phyloP scores from a whole-genome alignment of 768 basidiomycete species.

The Mycena latifolia region DNA sequence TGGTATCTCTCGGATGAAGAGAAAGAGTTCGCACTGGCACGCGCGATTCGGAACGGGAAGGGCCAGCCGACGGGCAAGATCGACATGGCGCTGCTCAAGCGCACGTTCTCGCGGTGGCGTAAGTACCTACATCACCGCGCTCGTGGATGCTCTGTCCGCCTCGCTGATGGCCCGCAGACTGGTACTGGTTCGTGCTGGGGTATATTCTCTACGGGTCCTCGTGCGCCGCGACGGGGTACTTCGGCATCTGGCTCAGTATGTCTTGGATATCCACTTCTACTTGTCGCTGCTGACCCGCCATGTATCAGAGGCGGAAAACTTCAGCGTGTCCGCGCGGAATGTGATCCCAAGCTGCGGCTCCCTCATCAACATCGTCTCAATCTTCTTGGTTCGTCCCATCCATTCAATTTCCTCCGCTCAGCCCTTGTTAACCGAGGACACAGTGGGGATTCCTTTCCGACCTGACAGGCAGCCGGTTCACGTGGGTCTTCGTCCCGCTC shows the following conservation, averaged over 20 bases:
- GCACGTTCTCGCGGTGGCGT: slow-evolving; percentile 40
- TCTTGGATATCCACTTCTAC: neutral
- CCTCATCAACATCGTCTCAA: slow-evolving; percentile 40
- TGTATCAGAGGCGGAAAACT: slow-evolving; percentile 37
- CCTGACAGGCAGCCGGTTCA: slow-evolving; percentile 40
- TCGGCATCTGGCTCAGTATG: slow-evolving; percentile 43
- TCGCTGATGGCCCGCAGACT: slow-evolving; percentile 26
- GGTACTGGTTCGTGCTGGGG: slow-evolving; percentile 42
- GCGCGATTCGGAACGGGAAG: slow-evolving; percentile 37
- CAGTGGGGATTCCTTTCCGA: slow-evolving; percentile 43
- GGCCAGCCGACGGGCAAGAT: slow-evolving; percentile 37
- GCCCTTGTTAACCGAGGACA: neutral
- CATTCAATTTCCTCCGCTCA: neutral
- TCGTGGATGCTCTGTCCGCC: too few species aligned
- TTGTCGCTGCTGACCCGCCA: neutral
- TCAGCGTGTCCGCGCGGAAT: slow-evolving; percentile 38
- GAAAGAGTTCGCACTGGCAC: slow-evolving; percentile 38
- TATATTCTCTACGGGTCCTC: slow-evolving; percentile 43
- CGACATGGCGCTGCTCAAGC: slow-evolving; percentile 37
- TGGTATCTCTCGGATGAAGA: slow-evolving; percentile 42
- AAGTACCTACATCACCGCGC: neutral
- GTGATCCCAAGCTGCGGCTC: slow-evolving; percentile 41
- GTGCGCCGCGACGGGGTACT: slow-evolving; percentile 37
- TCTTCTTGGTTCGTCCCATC: slow-evolving; percentile 35
- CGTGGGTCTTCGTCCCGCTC: slow-evolving; percentile 40